Evolutionary conservation across 495 filamentous ascomycete species (phyloP).

Genomic region (Aspergillus panamensis): DNA sequence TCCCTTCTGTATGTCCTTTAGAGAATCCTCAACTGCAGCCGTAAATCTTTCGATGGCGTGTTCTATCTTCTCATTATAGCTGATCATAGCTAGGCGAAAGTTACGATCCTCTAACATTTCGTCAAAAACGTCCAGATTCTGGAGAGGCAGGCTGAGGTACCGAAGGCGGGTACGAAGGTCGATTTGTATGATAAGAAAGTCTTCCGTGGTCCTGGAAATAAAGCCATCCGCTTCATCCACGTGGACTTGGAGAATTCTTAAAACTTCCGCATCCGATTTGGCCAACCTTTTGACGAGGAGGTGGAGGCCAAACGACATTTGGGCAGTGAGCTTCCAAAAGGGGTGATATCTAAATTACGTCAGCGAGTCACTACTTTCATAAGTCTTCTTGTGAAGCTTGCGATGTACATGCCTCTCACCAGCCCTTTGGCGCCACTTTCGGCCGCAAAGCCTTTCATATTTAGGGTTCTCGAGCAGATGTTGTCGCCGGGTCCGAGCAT

Average conservation of each 20-base stretch:
- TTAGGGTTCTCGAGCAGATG: slow-evolving; percentile 64
- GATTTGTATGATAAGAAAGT: slow-evolving; percentile 74
- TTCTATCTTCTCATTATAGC: slow-evolving; percentile 88
- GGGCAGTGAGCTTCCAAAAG: slow-evolving; percentile 83
- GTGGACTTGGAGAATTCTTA: slow-evolving; percentile 85
- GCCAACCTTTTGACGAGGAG: slow-evolving; percentile 80
- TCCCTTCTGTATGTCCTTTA: slow-evolving; percentile 76
- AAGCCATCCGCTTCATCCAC: slow-evolving; percentile 93
- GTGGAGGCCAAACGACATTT: slow-evolving; percentile 92
- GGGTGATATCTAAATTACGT: slow-evolving; percentile 61
- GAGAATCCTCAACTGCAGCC: slow-evolving; percentile 64
- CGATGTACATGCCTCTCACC: slow-evolving; percentile 45
- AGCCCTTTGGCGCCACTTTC: slow-evolving; percentile 68
- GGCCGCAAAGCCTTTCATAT: slow-evolving; percentile 60
- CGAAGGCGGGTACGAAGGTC: slow-evolving; percentile 73
- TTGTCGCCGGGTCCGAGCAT: slow-evolving; percentile 64
- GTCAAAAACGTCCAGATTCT: slow-evolving; percentile 81
- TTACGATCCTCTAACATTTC: slow-evolving; percentile 79
- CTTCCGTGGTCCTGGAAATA: slow-evolving; percentile 76
- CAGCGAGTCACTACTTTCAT: neutral
- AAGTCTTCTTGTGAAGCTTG: neutral
- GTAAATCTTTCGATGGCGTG: slow-evolving; percentile 79
- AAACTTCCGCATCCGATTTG: slow-evolving; percentile 80
- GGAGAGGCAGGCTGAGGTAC: slow-evolving; percentile 76
- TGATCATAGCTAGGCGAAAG: slow-evolving; percentile 76